Evolutionary conservation across 768 basidiomycete species (phyloP).

Genomic region (Crassisporium funariophilum): DNA sequence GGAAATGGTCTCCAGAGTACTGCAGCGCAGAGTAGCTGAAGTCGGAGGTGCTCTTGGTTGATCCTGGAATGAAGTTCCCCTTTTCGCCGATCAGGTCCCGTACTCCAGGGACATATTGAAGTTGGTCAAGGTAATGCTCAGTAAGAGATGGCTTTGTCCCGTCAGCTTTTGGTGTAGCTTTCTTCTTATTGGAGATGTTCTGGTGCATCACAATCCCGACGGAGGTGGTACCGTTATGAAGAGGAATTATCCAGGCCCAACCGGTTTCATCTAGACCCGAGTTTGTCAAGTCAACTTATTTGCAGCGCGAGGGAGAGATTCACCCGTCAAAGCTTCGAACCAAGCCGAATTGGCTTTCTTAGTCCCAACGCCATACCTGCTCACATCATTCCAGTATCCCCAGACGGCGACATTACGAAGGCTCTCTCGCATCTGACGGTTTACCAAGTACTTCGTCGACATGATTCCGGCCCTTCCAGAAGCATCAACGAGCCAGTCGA

Average conservation of each 20-base stretch:
- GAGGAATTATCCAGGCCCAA: slow-evolving; percentile 60
- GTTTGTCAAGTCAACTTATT: background rate
- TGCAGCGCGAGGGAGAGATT: slow-evolving; percentile 8
- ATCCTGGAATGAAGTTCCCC: slow-evolving; percentile 19
- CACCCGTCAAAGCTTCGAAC: slow-evolving; percentile 60
- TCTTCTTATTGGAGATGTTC: slow-evolving; percentile 34
- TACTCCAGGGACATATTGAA: slow-evolving; percentile 36
- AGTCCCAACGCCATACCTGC: slow-evolving; percentile 44
- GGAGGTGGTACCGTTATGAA: slow-evolving; percentile 51
- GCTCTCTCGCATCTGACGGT: slow-evolving; percentile 52
- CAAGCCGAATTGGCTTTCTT: slow-evolving; percentile 46
- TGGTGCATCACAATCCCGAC: slow-evolving; percentile 53
- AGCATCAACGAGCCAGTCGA: slow-evolving; percentile 66
- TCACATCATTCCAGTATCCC: slow-evolving; percentile 64
- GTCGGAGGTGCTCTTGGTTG: slow-evolving; percentile 33
- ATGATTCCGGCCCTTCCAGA: slow-evolving; percentile 61
- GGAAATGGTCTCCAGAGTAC: slow-evolving; percentile 37
- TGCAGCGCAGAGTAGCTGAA: slow-evolving; percentile 37
- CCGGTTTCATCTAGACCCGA: slow-evolving; percentile 47
- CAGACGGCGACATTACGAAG: slow-evolving; percentile 64
- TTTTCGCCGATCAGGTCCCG: slow-evolving; percentile 29
- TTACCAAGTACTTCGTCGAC: slow-evolving; percentile 59
- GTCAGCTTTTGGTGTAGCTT: slow-evolving; percentile 17
- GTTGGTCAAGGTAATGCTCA: slow-evolving; percentile 39
- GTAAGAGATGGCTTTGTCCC: slow-evolving; percentile 22